Conservation (phyloP, 768 basidiomycete species). For the Collybiopsis confluens region DNA sequence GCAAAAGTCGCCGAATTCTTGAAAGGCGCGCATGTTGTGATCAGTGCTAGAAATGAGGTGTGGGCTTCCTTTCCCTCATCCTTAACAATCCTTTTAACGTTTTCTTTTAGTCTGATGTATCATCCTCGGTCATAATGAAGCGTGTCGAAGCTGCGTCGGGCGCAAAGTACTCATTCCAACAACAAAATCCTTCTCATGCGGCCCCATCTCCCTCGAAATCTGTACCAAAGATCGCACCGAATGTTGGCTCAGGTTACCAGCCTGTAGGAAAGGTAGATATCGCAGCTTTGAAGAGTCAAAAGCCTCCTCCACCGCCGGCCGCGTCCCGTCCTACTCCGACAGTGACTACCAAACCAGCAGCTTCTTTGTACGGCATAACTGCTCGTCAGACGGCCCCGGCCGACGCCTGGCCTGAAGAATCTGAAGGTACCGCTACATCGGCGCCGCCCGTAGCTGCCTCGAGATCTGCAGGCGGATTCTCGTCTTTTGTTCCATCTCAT, state of each 20-base stretch:
- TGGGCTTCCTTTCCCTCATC: constrained; percentile 13
- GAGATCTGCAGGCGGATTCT: constrained; percentile 5
- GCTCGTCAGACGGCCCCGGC: constrained; percentile 37
- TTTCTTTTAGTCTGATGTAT: constrained; percentile 64
- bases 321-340: constrained; percentile 26
- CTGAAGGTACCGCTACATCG: constrained; percentile 18
- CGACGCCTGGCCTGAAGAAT: constrained; percentile 57
- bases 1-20: constrained; percentile 76
- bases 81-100: background rate
- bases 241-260: constrained; percentile 67
- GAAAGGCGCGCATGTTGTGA: constrained; percentile 79
- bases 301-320: constrained; percentile 30
- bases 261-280: constrained; percentile 78
- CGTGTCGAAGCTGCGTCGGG: constrained; percentile 87
- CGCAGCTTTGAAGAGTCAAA: constrained; percentile 44
- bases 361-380: constrained; percentile 37
- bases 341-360: constrained; percentile 40
- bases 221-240: background rate
- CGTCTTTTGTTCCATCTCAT: background rate
- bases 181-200: constrained; percentile 64
- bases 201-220: constrained; percentile 69
- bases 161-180: constrained; percentile 84
- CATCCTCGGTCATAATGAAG: constrained; percentile 75
- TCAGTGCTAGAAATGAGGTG: constrained; percentile 85
- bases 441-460: constrained; percentile 14